Evolutionary conservation across 257 asterid genomes (phyloP).

Genomic region (Fraxinus americana): DNA sequence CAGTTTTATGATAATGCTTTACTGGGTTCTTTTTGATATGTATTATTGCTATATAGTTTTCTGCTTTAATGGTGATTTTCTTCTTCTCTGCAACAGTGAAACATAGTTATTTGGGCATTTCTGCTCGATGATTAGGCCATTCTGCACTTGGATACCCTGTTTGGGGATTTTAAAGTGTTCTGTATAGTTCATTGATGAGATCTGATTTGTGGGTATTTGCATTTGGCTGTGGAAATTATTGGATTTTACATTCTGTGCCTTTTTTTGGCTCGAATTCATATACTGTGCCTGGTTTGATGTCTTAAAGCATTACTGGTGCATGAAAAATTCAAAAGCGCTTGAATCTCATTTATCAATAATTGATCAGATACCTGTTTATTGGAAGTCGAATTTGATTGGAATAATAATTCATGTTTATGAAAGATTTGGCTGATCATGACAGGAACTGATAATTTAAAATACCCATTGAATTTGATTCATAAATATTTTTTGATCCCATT

Average conservation of each 20-base stretch:
- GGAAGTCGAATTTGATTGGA: conserved; percentile 14
- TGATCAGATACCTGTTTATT: neutral
- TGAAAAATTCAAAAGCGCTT: conserved; percentile 3
- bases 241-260: neutral
- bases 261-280: neutral
- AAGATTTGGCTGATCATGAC: neutral
- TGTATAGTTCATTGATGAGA: conserved; percentile 35
- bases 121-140: conserved; percentile 19
- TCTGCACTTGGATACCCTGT: conserved; percentile 7
- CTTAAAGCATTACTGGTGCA: conserved; percentile 7
- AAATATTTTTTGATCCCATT: conserved; percentile 18
- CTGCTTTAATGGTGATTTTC: conserved; percentile 29
- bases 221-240: conserved; percentile 15
- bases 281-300: neutral
- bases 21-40: conserved; percentile 2
- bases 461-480: neutral
- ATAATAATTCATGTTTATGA: neutral
- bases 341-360: neutral
- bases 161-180: conserved; percentile 22
- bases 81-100: conserved; percentile 25
- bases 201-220: conserved; percentile 42
- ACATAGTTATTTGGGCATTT: conserved; percentile 22
- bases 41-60: neutral
- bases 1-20: conserved; percentile 12
- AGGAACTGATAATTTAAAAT: neutral